Base-by-base conservation (phyloP, 805 yeast species). In the Hanseniaspora singularis region DNA sequence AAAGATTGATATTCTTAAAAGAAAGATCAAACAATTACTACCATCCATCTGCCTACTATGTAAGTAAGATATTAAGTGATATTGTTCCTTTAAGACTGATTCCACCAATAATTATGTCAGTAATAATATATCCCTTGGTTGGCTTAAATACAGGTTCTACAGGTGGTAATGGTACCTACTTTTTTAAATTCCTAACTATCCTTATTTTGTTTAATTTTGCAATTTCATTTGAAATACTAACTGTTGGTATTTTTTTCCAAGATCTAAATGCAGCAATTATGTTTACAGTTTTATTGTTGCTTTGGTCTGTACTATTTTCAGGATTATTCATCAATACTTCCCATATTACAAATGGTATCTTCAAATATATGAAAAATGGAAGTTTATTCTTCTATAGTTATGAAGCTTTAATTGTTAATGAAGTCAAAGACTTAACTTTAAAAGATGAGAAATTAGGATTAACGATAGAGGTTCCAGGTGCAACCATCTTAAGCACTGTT, bases 11-110 rank as follows among this genome's bases (percentile, higher is more conserved):
- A 15, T 92, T 89, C 58, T 73, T 92, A 50, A 75, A 96, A 46
- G 98, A 92, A 63, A 73, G 98, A 48, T 87, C 97, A 5, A 92
- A 92, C 60, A 89, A 89, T 54, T 92, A 92, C 61, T 92, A 92
- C 63, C 78, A 78, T 50, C 95, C 98, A 14, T 60, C 80, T 46
- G 79, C 94, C 50, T 92, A 88, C 62, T 92, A 84, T 58, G 55
- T 77, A 38, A 81, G 94, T 54, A 92, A 92, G 59, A 79, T 92
- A 31, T 50, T 87, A 2, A 84, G 96, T 66, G 98, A 92, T 60
- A 80, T 92, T 31, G 62, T 92, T n/a, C 97, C 98, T 3, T 69
- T 92, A 53, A 69, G 98, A 53, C 76, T 92, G 1, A 70, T 92
- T n/a, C 98, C 98, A 8, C 98, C 98, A 2, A 65, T 88, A 3